Evolutionary conservation across 257 asterid species (phyloP).

Genomic region (Solanum pinnatisectum): DNA sequence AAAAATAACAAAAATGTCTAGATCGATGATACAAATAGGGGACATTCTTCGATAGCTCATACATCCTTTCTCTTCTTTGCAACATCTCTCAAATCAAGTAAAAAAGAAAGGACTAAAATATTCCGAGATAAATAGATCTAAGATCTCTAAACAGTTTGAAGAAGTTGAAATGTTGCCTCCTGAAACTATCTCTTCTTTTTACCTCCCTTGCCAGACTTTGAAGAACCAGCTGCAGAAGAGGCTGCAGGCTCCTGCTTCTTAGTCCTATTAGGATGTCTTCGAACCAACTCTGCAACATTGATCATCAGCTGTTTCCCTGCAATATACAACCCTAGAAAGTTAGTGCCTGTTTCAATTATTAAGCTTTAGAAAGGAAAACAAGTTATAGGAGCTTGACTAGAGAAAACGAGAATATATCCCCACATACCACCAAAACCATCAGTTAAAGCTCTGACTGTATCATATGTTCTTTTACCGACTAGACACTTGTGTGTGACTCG

Average conservation of each 20-base stretch:
- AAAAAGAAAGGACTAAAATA: neutral
- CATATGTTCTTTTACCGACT: neutral
- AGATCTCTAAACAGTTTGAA: neutral
- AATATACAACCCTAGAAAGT: neutral
- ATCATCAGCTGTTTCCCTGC: constrained; percentile 85
- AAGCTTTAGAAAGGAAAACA: neutral
- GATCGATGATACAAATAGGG: neutral
- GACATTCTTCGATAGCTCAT: neutral
- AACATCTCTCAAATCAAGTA: neutral
- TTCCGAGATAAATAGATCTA: neutral
- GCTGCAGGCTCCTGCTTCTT: constrained; percentile 76
- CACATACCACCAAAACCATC: neutral
- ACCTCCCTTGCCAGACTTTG: constrained; percentile 89
- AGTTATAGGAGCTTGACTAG: neutral
- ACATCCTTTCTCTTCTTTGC: neutral
- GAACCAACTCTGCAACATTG: constrained; percentile 79
- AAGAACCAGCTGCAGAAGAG: constrained; percentile 45
- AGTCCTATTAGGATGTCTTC: constrained; percentile 79
- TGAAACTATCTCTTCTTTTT: constrained; percentile 58
- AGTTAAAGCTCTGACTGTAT: neutral
- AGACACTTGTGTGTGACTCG: neutral
- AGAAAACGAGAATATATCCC: neutral
- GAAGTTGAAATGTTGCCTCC: neutral
- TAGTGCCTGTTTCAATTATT: neutral
- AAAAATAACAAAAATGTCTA: neutral